A percentile compares a stretch with the other conserved stretches of the same genome.
Evolutionary conservation across 768 basidiomycete genomes (phyloP).

Genomic region (Trametes elegans): DNA sequence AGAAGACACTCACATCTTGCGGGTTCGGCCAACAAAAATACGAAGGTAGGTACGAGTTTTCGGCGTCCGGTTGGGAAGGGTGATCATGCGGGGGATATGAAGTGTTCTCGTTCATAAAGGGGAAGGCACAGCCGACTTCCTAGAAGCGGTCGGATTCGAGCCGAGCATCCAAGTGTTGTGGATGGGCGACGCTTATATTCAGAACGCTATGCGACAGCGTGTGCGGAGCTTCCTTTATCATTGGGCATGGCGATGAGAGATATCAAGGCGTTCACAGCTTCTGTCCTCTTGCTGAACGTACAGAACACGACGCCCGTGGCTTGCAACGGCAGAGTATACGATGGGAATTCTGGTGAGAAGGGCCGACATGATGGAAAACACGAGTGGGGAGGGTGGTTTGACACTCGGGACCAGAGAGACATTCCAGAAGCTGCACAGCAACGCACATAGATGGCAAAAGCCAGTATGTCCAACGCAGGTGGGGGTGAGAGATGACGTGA

Average conservation of each 20-base stretch:
- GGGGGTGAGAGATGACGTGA: conserved; percentile 2
- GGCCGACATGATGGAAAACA: conserved; percentile 15
- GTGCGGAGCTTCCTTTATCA: background rate
- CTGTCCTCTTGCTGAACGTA: conserved; percentile 5
- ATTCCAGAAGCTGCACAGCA: conserved; percentile 15
- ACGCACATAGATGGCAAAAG: background rate
- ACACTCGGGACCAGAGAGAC: background rate
- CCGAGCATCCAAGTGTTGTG: background rate
- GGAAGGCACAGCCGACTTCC: conserved; percentile 1
- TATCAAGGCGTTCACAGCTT: conserved; percentile 16
- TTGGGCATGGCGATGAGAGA: conserved; percentile 9
- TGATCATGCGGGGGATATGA: background rate
- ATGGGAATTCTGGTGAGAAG: conserved; percentile 16
- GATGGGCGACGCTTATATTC: conserved; percentile 1
- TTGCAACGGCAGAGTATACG: background rate
- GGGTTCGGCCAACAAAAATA: too few species aligned
- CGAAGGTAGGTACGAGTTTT: background rate
- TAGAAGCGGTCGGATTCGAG: background rate
- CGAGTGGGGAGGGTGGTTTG: conserved; percentile 12
- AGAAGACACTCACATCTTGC: background rate
- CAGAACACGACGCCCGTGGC: background rate
- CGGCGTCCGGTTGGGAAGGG: background rate
- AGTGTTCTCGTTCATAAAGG: conserved; percentile 6
- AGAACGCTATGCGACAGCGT: background rate
- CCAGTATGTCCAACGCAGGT: background rate